Evolutionary conservation across 805 yeast genomes (phyloP).

Genomic region (Kodamaea kakaduensis): DNA sequence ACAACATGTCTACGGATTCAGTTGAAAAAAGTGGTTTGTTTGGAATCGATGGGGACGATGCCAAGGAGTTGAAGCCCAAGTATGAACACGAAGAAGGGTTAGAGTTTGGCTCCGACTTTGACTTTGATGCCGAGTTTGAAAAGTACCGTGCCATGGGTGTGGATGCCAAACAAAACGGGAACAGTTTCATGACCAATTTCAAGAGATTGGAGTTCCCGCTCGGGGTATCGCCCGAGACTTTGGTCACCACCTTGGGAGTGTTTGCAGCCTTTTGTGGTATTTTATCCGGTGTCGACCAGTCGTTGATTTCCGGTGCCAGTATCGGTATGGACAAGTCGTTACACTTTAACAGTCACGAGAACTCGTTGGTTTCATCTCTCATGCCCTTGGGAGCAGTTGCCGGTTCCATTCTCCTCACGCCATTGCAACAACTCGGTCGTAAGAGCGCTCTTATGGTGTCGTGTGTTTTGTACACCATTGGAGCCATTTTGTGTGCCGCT

Average conservation of each 20-base stretch:
- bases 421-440: slow-evolving; percentile 58
- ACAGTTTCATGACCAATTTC: slow-evolving; percentile 36
- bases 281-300: slow-evolving; percentile 65
- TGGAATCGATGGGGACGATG: slow-evolving; percentile 1
- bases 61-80: background rate
- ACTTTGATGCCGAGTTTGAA: slow-evolving; percentile 33
- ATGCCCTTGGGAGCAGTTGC: slow-evolving; percentile 71
- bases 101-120: slow-evolving; percentile 15
- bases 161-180: slow-evolving; percentile 22
- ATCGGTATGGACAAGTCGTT: slow-evolving; percentile 46
- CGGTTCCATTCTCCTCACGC: slow-evolving; percentile 59
- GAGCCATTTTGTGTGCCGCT: slow-evolving; percentile 55
- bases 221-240: slow-evolving; percentile 40
- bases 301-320: slow-evolving; percentile 61
- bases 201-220: slow-evolving; percentile 26
- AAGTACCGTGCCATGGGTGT: slow-evolving; percentile 31
- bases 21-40: slow-evolving; percentile 1
- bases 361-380: slow-evolving; percentile 51
- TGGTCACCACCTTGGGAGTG: slow-evolving; percentile 30
- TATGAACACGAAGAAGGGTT: slow-evolving; percentile 1
- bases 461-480: slow-evolving; percentile 57
- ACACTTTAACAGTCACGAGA: slow-evolving; percentile 36
- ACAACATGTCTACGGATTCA: slow-evolving; percentile 3
- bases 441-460: slow-evolving; percentile 51
- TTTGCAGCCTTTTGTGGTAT: slow-evolving; percentile 64